Evolutionary conservation across 1,284 basidiomycete species (phyloP), one percentile per base, ranked within the genome.

Genomic region (Rugiboletus extremiorientalis): DNA sequence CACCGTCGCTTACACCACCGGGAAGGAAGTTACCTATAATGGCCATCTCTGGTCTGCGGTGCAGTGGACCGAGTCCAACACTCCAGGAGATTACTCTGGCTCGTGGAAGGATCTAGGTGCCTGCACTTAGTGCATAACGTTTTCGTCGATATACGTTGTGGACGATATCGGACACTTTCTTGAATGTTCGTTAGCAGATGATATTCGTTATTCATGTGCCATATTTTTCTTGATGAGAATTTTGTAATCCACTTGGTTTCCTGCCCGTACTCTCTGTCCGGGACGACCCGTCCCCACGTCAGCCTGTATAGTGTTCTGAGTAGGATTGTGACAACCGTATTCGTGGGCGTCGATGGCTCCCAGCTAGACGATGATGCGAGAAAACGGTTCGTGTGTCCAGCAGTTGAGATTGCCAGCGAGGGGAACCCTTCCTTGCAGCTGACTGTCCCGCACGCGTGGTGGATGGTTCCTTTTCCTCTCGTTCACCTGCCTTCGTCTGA

Each of bases 391-490:
- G 50, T 69, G 62, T n/a, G 61, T 37, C 6, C 52, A 58, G 23
- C 10, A 36, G 27, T 46, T 56, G 28, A 67, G 44, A 45, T 68
- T 70, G 5, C 62, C 31, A 11, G 63, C 18, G 15, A 60, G 67
- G 6, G 66, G 18, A 14, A 69, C 11, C 77, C 84, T 1, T 96
- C 93, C 72, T 88, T 89, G 2, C 81, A 80, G 55, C 74, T 82
- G 0, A 83, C 91, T 0, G 70, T 91, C 53, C 74, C 86, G 4
- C 84, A 85, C 18, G 89, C 87, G 1, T 80, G 85, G 7, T 92
- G 90, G 0, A 77, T 80, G 0, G 78, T 91, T 14, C 92, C 93
- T 0, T 82, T 94, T 55, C 79, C 92, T 50, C 81, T 95, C 8
- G 67, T 95, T 1, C 86, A 94, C 64, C 73, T 95, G 2, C 91